Conservation (phyloP, 257 asterid species). For the Thymus quinquecostatus region DNA sequence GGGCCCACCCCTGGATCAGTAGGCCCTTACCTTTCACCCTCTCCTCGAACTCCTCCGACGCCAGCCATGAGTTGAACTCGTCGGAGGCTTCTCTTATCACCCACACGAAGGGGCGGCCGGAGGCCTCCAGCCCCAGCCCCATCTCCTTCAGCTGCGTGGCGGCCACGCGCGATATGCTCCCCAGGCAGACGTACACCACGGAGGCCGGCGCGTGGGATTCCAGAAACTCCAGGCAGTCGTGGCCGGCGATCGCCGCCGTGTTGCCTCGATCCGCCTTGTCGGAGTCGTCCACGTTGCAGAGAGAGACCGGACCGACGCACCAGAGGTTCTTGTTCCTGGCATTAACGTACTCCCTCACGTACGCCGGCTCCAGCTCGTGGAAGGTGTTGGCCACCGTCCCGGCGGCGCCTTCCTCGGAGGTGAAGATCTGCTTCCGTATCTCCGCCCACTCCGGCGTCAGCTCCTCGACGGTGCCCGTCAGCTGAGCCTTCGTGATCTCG, state of each 20-base stretch:
- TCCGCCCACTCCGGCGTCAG: slow-evolving; percentile 17
- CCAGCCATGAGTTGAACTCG: slow-evolving; percentile 42
- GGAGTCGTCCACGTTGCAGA: slow-evolving; percentile 23
- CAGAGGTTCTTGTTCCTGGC: slow-evolving; percentile 21
- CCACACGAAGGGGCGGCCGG: slow-evolving; percentile 35
- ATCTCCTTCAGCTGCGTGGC: slow-evolving; percentile 35
- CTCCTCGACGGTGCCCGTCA: slow-evolving; percentile 24
- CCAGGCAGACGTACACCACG: slow-evolving; percentile 54
- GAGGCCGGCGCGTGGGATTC: slow-evolving; percentile 37
- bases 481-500: slow-evolving; percentile 51
- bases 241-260: slow-evolving; percentile 30
- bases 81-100: slow-evolving; percentile 26
- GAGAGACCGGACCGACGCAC: slow-evolving; percentile 36
- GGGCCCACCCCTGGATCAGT: slow-evolving; percentile 41
- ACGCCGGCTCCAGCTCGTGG: slow-evolving; percentile 34
- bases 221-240: slow-evolving; percentile 37
- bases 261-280: slow-evolving; percentile 39
- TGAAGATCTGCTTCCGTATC: slow-evolving; percentile 1
- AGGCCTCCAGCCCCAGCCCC: slow-evolving; percentile 34
- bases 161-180: slow-evolving; percentile 48
- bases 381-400: slow-evolving; percentile 39
- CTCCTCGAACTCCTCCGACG: slow-evolving; percentile 50
- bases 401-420: slow-evolving; percentile 17
- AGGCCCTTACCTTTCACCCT: slow-evolving; percentile 29
- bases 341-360: slow-evolving; percentile 24